Evolutionary conservation across 2,329 filamentous ascomycete genomes (phyloP), one percentile per base, ranked within the genome.

Genomic region (Fusarium napiforme): DNA sequence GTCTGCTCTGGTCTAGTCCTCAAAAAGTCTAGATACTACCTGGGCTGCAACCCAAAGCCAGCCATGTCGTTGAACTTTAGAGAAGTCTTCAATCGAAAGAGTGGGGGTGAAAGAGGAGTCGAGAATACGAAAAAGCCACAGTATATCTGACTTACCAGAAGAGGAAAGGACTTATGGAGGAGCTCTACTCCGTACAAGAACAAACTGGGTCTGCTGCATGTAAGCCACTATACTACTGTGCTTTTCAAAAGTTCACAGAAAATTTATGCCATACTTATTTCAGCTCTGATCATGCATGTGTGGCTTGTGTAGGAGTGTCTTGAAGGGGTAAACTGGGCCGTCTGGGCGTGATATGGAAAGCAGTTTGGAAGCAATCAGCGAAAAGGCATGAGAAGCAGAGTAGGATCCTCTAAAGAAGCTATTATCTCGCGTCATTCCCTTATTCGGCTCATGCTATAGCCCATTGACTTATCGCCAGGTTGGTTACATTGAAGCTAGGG

Each of bases 311-410:
- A 26, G 58, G 45, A 34, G 40, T 55, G 46, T 42, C 69, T 63
- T 45, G 69, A 73, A 72, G 59, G 47, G 58, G 68, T 60, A 72
- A 72, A 57, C 53, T 68, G 63, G 63, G 63, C 69, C 63, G 68
- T 59, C 37, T 62, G 36, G 23, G 55, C 64, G 67, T 64, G 26
- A 36, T 42, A 45, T 36, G 30, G 56, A 39, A 58, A 34, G 16
- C 53, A 49, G 28, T 37, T 18, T n/a, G 15, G 30, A 45, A 45
- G 37, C 32, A 50, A 47, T 28, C 30, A 46, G 39, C 30, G 26
- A 9, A 28, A 42, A 36, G 8, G 12, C 21, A 40, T 46, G 36
- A 52, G 55, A 30, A 11, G n/a, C 36, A 56, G 57, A 52, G 39
- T 57, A 40, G 39, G 14, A 64, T 50, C 67, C 18, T 23, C 28